These are phyloP conservation scores for Aegle marmelos DNA, from an alignment of 345 rosid genomes.

Conservation along the genomic window DNA sequence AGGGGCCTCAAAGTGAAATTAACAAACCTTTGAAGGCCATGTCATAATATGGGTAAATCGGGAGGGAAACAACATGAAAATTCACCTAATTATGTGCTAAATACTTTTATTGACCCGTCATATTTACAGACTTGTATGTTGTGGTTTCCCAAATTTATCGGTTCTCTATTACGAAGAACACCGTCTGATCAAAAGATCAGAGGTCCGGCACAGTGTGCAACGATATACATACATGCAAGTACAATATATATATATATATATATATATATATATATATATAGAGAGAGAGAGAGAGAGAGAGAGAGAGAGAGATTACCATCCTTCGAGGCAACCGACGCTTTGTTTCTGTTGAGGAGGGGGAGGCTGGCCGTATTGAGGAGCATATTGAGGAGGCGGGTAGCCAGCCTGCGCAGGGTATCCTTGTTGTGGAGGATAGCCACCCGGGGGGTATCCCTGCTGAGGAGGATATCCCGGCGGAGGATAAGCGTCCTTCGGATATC, in stretches of 20 bases:
- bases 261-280: too few species aligned
- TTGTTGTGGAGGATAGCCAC: slow-evolving; percentile 28
- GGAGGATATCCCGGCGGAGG: slow-evolving; percentile 68
- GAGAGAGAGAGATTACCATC: slow-evolving; percentile 43
- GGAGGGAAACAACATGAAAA: not conserved
- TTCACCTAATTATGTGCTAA: not conserved
- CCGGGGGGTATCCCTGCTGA: slow-evolving; percentile 42
- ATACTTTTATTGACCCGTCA: too few species aligned
- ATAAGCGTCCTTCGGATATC: slow-evolving; percentile 75
- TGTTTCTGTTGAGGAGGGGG: slow-evolving; percentile 63
- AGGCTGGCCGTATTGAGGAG: slow-evolving; percentile 37
- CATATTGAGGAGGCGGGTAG: slow-evolving; percentile 20
- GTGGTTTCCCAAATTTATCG: not conserved
- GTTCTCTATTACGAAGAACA: too few species aligned
- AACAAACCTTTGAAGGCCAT: not conserved
- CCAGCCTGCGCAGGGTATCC: slow-evolving; percentile 53
- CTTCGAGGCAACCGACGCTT: slow-evolving; percentile 58
- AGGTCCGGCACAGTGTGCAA: too few species aligned
- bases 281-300: not conserved
- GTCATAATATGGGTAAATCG: not conserved
- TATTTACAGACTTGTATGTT: not conserved
- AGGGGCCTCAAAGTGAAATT: not conserved
- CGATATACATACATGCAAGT: not conserved
- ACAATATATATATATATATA: not conserved
- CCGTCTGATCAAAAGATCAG: too few species aligned